Percentiles rank a stretch among this genome's conserved stretches.
Evolutionary conservation across 23 red algal species (phyloP).

Genomic region (Gracilaria caudata): DNA sequence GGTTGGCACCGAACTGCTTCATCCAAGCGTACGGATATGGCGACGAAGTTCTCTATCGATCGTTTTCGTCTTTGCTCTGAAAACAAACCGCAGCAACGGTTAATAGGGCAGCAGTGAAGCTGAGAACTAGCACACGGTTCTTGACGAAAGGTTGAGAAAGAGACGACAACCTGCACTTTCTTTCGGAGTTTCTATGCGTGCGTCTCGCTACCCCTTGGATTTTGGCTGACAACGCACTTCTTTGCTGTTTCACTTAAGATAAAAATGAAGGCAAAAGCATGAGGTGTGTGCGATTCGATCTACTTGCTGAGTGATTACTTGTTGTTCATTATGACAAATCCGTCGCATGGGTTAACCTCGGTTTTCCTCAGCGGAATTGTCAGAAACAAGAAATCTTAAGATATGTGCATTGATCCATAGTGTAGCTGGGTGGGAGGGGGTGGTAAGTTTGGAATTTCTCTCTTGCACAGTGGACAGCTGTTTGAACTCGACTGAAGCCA

Average conservation of each 20-base stretch:
- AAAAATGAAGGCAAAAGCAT: constrained; percentile 1
- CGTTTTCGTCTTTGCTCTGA: background rate
- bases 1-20: background rate
- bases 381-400: constrained; percentile 7
- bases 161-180: background rate
- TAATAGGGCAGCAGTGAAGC: background rate
- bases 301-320: background rate
- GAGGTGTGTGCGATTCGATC: background rate
- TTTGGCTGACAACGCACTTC: background rate
- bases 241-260: background rate
- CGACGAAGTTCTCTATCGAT: no score
- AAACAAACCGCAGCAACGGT: background rate
- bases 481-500: constrained; percentile 88
- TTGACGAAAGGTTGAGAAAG: background rate
- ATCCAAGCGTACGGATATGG: background rate
- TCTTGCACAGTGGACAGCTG: constrained; percentile 93
- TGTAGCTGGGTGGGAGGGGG: constrained; percentile 67
- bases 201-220: background rate
- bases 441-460: constrained; percentile 80
- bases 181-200: background rate
- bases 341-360: background rate
- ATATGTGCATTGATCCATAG: constrained; percentile 66
- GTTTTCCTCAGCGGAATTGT: background rate
- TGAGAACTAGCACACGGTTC: background rate
- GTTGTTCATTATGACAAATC: constrained; percentile 13